These are phyloP conservation scores for Penicillium expansum DNA, from an alignment of 2,329 filamentous ascomycete species.

Conservation along the genomic window DNA sequence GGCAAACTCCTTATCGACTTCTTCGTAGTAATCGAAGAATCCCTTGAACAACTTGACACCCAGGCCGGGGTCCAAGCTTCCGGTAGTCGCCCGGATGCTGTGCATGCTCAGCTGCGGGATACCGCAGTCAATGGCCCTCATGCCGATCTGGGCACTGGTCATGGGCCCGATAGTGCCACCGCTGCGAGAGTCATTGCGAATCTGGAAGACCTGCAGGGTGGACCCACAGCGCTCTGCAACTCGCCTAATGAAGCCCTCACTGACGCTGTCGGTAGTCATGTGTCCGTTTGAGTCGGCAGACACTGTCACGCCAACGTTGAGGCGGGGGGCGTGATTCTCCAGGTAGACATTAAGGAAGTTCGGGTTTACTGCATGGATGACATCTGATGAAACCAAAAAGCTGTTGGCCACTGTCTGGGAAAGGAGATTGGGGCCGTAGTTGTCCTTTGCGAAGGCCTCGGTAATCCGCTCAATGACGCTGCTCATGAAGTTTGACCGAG, in stretches of 20 bases:
- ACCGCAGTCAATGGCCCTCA: slow-evolving; percentile 80
- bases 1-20: slow-evolving; percentile 75
- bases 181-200: slow-evolving; percentile 83
- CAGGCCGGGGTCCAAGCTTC: slow-evolving; percentile 78
- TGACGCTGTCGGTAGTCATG: slow-evolving; percentile 92
- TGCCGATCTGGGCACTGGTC: slow-evolving; percentile 75
- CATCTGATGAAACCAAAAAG: slow-evolving; percentile 89
- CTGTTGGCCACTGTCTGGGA: slow-evolving; percentile 85
- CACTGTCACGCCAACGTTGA: slow-evolving; percentile 84
- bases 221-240: slow-evolving; percentile 72
- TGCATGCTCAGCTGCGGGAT: slow-evolving; percentile 95
- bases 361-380: slow-evolving; percentile 90
- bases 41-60: slow-evolving; percentile 86
- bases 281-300: slow-evolving; percentile 84
- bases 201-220: slow-evolving; percentile 84
- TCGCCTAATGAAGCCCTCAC: slow-evolving; percentile 73
- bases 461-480: slow-evolving; percentile 76
- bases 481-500: slow-evolving; percentile 82
- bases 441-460: slow-evolving; percentile 55
- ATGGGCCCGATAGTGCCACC: slow-evolving; percentile 96
- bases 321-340: slow-evolving; percentile 75
- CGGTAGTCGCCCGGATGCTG: slow-evolving; percentile 83
- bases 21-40: slow-evolving; percentile 82
- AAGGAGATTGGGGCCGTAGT: slow-evolving; percentile 56
- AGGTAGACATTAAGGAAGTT: slow-evolving; percentile 87